Percentiles rank a stretch among this genome's conserved stretches.
Conservation (phyloP, 768 basidiomycete species). For the Calocybe indica region DNA sequence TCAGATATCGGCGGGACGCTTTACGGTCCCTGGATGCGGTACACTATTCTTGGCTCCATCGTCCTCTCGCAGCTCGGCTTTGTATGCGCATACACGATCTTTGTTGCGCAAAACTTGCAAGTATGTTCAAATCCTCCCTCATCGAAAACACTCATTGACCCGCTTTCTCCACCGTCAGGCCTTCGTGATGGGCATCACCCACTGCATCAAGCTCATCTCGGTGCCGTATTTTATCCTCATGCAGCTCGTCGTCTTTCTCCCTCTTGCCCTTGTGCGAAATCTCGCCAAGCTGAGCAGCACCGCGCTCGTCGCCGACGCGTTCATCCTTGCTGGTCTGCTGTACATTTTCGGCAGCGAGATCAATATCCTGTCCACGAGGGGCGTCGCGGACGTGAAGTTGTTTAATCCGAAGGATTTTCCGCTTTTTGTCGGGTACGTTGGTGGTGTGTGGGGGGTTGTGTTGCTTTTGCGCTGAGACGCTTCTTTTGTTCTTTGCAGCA, state of each 20-base stretch:
- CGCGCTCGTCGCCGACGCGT: slow-evolving; percentile 89
- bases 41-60: slow-evolving; percentile 82
- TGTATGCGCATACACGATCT: slow-evolving; percentile 89
- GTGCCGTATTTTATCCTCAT: slow-evolving; percentile 78
- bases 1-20: slow-evolving; percentile 88
- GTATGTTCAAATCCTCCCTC: slow-evolving; percentile 17
- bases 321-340: slow-evolving; percentile 83
- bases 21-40: slow-evolving; percentile 93
- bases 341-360: slow-evolving; percentile 90
- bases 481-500: slow-evolving; percentile 37
- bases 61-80: slow-evolving; percentile 87
- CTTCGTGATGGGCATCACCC: slow-evolving; percentile 75
- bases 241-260: slow-evolving; percentile 84
- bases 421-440: slow-evolving; percentile 78
- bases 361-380: slow-evolving; percentile 54
- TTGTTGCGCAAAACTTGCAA: slow-evolving; percentile 87
- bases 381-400: slow-evolving; percentile 72
- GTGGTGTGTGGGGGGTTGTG: not conserved
- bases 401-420: slow-evolving; percentile 92
- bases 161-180: slow-evolving; percentile 39
- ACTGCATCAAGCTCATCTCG: slow-evolving; percentile 62
- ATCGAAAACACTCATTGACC: not conserved
- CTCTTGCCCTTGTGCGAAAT: slow-evolving; percentile 84
- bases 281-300: slow-evolving; percentile 92
- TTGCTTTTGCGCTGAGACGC: slow-evolving; percentile 1